Base-by-base conservation (phyloP, 225 moss, liverwort and hornwort genomes). In the Antitrichia curtipendula region DNA sequence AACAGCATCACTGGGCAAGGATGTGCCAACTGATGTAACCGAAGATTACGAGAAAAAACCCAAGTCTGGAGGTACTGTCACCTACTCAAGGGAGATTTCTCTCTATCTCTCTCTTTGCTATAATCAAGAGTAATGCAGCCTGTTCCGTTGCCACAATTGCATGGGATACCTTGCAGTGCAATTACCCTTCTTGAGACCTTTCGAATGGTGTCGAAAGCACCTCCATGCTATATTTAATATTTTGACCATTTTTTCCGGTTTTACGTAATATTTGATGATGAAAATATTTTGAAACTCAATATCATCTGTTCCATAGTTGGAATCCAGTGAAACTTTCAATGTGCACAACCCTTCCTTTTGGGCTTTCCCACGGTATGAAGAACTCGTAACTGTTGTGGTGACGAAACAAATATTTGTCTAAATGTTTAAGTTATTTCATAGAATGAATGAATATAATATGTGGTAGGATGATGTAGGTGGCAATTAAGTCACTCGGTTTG, bases 51-150 rank as follows among this genome's bases (percentile, higher is more conserved):
- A 83, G 75, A 85, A 87, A 75, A 82, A 65, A 32, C 75, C 54
- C 27, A 86, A 82, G 15, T 57, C 87, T 82, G 81, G 53, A 91
- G 93, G 93, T 91, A 88, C 18, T n/a, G 57, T 52, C 81, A 76
- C 38, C 13, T 71, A 34, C n/a, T 52, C 23, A 11, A 62, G 49
- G 29, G 40, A 75, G 50, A 50, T 12, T 68, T 41, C 60, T 52
- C 73, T 64, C n/a, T n/a, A n/a, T n/a, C 56, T 41, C 45, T 86
- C 52, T 86, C 52, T 32, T 50, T 47, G 45, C 23, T 64, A 31
- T 22, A 16, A 60, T n/a, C 36, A 59, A 74, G 18, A 57, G 34
- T 40, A 57, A 14, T 22, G 36, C 29, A 25, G 53, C 66, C 53
- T 40, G 40, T 54, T 40, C 16, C 4, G 19, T 66, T 66, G 53